These are phyloP conservation scores for Polyplosphaeria fusca DNA, from an alignment of 495 filamentous ascomycete genomes.

Conservation along the genomic window DNA sequence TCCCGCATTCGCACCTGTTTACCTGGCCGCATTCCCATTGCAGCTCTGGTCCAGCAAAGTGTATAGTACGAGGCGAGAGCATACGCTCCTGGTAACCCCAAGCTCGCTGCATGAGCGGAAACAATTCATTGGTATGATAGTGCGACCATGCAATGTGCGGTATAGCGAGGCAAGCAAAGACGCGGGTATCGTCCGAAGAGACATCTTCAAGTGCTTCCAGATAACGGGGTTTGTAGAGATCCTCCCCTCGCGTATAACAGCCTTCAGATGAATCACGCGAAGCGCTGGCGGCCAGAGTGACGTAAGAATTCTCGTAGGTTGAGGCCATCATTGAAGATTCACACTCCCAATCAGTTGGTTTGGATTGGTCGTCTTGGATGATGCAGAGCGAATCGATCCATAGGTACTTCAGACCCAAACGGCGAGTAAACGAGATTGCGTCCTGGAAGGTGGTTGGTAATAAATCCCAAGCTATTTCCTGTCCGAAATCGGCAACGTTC, in stretches of 20 bases:
- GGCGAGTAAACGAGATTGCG: not conserved
- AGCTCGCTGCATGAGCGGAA: not conserved
- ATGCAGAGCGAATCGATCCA: slow-evolving; percentile 12
- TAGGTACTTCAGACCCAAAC: slow-evolving; percentile 4
- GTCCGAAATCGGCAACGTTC: not conserved
- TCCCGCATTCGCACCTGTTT: not conserved
- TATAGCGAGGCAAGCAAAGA: not conserved
- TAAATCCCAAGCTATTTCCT: not conserved
- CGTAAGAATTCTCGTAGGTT: slow-evolving; percentile 2
- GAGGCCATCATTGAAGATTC: not conserved
- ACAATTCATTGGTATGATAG: not conserved
- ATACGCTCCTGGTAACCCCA: slow-evolving; percentile 3
- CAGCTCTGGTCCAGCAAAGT: not conserved
- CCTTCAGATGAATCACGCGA: not conserved
- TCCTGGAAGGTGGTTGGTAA: not conserved
- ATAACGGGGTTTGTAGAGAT: not conserved
- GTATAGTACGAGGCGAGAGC: not conserved
- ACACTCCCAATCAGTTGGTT: not conserved
- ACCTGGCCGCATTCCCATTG: slow-evolving; percentile 1
- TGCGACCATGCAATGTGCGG: not conserved
- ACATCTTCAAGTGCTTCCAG: not conserved
- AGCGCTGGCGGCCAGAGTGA: not conserved
- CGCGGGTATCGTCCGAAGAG: not conserved
- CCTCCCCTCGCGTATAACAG: not conserved
- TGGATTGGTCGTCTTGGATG: not conserved